Conservation (phyloP, 75 land plant species). For the Larix kaempferi region DNA sequence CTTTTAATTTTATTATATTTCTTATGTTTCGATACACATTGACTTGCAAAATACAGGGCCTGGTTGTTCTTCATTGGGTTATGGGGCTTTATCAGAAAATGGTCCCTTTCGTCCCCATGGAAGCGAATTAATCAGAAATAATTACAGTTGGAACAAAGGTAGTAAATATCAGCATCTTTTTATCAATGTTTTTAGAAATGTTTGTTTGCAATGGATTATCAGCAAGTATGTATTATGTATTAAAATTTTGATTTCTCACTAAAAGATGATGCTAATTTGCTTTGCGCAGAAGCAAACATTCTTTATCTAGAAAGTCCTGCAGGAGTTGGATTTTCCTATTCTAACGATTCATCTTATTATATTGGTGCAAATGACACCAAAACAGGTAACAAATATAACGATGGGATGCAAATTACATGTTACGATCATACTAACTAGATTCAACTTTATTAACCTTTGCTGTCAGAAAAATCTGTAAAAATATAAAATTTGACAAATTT, state of each 20-base stretch:
- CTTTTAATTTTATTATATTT: neutral
- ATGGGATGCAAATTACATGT: neutral
- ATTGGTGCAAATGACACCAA: constrained; percentile 49
- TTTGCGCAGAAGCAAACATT: constrained; percentile 67
- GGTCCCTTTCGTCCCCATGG: constrained; percentile 91
- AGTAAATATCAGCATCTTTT: neutral
- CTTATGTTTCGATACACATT: neutral
- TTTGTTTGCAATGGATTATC: neutral
- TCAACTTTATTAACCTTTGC: no score
- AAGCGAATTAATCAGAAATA: constrained; percentile 49
- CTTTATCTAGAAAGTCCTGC: constrained; percentile 88
- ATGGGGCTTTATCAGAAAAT: constrained; percentile 92
- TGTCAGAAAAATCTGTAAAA: no score
- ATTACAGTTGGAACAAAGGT: constrained; percentile 93
- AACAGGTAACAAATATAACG: constrained; percentile 47
- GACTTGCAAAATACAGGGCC: constrained; percentile 50
- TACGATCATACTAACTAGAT: neutral
- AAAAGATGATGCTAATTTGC: neutral
- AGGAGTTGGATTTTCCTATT: constrained; percentile 94
- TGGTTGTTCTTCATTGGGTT: constrained; percentile 95
- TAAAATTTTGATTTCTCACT: neutral
- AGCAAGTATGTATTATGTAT: neutral
- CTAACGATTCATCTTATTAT: constrained; percentile 58
- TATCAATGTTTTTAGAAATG: no score
- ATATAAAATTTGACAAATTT: no score